These are phyloP conservation scores for Biscogniauxia marginata DNA, from an alignment of 2,329 filamentous ascomycete species.

Conservation along the genomic window DNA sequence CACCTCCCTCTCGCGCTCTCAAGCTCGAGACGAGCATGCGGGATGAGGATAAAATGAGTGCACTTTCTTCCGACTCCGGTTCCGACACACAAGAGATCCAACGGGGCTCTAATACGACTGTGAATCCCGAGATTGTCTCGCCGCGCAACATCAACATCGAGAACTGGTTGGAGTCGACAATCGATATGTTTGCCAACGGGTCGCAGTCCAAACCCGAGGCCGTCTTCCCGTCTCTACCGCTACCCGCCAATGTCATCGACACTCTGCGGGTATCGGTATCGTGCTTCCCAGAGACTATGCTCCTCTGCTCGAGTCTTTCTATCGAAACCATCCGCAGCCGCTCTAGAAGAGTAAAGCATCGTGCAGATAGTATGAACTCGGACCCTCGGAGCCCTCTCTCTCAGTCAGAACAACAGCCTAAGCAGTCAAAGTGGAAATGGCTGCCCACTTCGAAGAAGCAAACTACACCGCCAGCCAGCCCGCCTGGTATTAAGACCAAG, in stretches of 20 bases:
- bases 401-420: slow-evolving; percentile 13
- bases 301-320: slow-evolving; percentile 53
- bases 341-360: slow-evolving; percentile 51
- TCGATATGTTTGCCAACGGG: slow-evolving; percentile 26
- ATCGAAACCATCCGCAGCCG: slow-evolving; percentile 58
- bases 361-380: slow-evolving; percentile 14
- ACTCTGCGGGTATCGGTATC: slow-evolving; percentile 52
- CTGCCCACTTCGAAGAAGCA: slow-evolving; percentile 17
- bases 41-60: slow-evolving; percentile 1
- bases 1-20: neutral
- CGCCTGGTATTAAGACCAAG: neutral
- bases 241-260: slow-evolving; percentile 54
- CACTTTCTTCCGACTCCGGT: neutral
- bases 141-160: slow-evolving; percentile 24
- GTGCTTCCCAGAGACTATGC: slow-evolving; percentile 60
- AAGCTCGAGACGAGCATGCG: neutral
- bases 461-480: slow-evolving; percentile 8
- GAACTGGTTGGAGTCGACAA: slow-evolving; percentile 24
- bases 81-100: neutral
- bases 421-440: slow-evolving; percentile 29
- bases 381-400: slow-evolving; percentile 16
- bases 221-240: slow-evolving; percentile 41
- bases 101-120: neutral
- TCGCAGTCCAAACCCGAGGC: slow-evolving; percentile 21
- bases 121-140: slow-evolving; percentile 11